phyloP scores from a whole-genome alignment of 139 green algal genomes.

The Micromonas commoda region DNA sequence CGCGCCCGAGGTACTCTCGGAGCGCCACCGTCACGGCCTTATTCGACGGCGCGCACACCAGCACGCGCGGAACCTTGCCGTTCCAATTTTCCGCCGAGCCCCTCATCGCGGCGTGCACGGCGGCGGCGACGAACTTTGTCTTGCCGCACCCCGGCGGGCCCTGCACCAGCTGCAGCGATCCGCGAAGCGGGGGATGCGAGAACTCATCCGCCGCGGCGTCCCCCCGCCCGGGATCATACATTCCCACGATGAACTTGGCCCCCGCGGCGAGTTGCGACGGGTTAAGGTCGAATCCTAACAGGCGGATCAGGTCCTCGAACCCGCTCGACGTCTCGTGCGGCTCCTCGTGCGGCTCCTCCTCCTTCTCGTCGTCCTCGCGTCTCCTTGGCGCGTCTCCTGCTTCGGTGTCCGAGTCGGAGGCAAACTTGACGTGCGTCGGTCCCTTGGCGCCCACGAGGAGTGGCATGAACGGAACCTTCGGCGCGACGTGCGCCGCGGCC shows the following conservation, averaged over 20 bases:
- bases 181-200: no score
- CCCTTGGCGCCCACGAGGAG: constrained; percentile 16
- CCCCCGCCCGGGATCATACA: no score
- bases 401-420: constrained; percentile 11
- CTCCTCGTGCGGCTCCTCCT: background rate
- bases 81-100: no score
- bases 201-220: background rate
- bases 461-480: constrained; percentile 23
- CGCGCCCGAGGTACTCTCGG: background rate
- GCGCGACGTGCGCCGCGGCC: background rate
- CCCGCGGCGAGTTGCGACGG: constrained; percentile 19
- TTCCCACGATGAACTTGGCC: constrained; percentile 5
- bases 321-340: no score
- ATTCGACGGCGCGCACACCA: constrained; percentile 32
- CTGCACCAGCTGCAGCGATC: constrained; percentile 32
- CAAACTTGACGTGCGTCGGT: constrained; percentile 27
- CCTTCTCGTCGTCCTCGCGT: background rate
- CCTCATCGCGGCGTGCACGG: no score
- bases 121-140: constrained; percentile 17
- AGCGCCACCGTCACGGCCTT: constrained; percentile 20
- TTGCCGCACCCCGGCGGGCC: constrained; percentile 34
- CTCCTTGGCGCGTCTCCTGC: no score
- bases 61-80: background rate
- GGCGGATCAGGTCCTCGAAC: no score
- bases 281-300: no score